Evolutionary conservation across 306 rosid species (phyloP), one percentile per base, ranked within the genome.

Genomic region (Ziziphus jujuba): DNA sequence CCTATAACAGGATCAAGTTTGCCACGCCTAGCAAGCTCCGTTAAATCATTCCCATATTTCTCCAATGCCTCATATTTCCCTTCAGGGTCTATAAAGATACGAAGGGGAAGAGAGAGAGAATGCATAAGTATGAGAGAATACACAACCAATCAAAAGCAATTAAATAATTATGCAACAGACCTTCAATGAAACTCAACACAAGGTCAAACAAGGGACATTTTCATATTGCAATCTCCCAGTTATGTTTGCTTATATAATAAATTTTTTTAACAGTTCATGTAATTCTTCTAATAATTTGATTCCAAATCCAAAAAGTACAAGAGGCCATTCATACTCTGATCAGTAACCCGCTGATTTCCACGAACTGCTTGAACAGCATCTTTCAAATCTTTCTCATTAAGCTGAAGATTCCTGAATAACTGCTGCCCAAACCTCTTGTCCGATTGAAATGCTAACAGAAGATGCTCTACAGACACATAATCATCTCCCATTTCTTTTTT

Each of bases 1-100:
- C 99, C 99, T 40, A 90, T 90, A 63, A 93, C 99, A 65, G 99
- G 99, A 77, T 90, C 96, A 38, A 93, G 99, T 68, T 93, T 93
- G 59, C 99, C 99, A 14, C 95, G 96, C 84, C 89, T 80, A 24
- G 99, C 96, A 63, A 88, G 93, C 82, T 93, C 99, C 66, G 99
- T 90, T 80, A 93, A 80, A 64, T 93, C 99, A 52, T 65, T 85
- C 61, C 99, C 99, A 69, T 87, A 93, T 61, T 90, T 93, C 40
- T 91, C 95, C 74, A 93, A 69, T 45, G 97, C 92, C 76, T 90
- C 89, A 65, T 90, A 93, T 73, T 86, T 93, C 21, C 97, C 97
- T 79, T 93, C 99, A 1, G 99, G 99, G 72, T 93, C 99, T 90
- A 70, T 44, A 70, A 25, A 57, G 33, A 67, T 22, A 62, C n/a